phyloP scores from a whole-genome alignment of 2,329 filamentous ascomycete genomes.

The Didymella keratinophila region DNA sequence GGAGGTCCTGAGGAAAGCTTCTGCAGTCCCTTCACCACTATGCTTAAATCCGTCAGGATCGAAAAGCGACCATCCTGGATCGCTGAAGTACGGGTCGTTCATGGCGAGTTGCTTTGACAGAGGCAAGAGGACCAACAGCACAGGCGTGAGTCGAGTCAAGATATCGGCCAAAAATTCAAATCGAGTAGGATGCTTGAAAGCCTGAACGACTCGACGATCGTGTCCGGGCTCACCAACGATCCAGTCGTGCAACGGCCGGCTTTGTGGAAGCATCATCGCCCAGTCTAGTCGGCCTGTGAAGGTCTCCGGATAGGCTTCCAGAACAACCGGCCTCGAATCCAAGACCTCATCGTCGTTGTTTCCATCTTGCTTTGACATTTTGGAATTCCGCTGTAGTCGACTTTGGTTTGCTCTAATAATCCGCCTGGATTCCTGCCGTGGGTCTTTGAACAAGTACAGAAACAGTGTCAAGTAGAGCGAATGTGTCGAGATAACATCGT shows the following conservation, averaged over 20 bases:
- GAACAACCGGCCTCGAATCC: not conserved
- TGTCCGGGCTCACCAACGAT: conserved; percentile 11
- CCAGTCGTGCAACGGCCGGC: conserved; percentile 20
- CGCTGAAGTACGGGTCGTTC: conserved; percentile 17
- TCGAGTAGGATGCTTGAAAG: conserved; percentile 1
- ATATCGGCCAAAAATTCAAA: not conserved
- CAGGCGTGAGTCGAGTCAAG: conserved; percentile 4
- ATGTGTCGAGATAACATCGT: conserved; percentile 21
- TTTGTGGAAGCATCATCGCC: conserved; percentile 16
- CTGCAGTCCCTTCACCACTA: not conserved
- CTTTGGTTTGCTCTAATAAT: not conserved
- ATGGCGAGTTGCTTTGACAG: conserved; percentile 15
- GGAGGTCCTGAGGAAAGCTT: no score
- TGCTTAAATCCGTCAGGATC: not conserved
- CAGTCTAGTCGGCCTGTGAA: conserved; percentile 15
- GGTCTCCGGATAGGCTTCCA: conserved; percentile 11
- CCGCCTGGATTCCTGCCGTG: conserved; percentile 15
- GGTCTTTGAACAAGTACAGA: conserved; percentile 21
- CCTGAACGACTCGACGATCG: conserved; percentile 5
- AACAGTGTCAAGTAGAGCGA: conserved; percentile 18
- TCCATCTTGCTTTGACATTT: not conserved
- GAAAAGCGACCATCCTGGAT: conserved; percentile 6
- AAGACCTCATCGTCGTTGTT: not conserved
- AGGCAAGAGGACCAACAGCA: conserved; percentile 13
- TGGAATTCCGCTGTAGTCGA: no score